These are phyloP conservation scores for Parafenestella ontariensis DNA, from an alignment of 2,329 filamentous ascomycete species.

Conservation along the genomic window DNA sequence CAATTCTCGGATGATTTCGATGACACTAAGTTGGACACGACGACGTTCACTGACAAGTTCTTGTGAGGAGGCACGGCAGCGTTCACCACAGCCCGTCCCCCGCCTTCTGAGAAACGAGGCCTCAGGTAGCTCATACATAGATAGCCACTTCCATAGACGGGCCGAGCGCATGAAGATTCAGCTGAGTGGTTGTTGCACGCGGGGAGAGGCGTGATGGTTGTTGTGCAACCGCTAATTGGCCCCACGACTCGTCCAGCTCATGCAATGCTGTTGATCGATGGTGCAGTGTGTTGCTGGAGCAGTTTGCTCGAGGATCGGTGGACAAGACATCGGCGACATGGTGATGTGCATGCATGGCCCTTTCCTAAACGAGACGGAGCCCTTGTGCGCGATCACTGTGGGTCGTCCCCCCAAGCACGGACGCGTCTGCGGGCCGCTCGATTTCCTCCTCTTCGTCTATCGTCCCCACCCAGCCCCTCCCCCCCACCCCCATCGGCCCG, in stretches of 20 bases:
- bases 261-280: constrained; percentile 19
- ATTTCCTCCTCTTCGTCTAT: constrained; percentile 13
- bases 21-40: neutral
- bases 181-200: neutral
- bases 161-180: neutral
- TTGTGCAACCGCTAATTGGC: constrained; percentile 3
- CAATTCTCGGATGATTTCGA: neutral
- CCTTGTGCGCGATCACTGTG: neutral
- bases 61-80: neutral
- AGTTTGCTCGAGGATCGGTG: neutral
- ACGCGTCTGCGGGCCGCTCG: constrained; percentile 7
- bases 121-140: neutral
- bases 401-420: neutral
- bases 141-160: neutral
- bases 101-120: neutral
- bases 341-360: no score
- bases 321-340: constrained; percentile 13
- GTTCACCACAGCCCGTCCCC: neutral
- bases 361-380: no score
- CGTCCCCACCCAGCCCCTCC: constrained; percentile 4
- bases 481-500: neutral
- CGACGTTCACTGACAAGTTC: neutral
- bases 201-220: constrained; percentile 1
- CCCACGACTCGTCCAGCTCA: neutral
- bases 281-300: constrained; percentile 1